Evolutionary conservation across 176 grass and related monocot genomes (phyloP).

Genomic region (Oryza meridionalis): DNA sequence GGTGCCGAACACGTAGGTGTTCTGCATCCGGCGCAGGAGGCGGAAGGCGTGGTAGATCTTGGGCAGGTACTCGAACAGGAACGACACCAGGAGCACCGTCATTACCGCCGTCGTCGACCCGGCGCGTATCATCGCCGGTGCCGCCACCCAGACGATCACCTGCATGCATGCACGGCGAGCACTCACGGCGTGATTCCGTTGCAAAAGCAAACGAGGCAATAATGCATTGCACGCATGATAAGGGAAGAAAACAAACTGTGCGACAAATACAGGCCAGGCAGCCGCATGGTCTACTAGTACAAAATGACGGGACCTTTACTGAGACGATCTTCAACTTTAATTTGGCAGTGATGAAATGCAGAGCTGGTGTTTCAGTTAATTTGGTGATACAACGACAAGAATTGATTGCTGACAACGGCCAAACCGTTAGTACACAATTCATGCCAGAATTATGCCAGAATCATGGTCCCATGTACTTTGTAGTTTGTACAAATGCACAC

Average conservation of each 20-base stretch:
- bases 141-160: slow-evolving; percentile 73
- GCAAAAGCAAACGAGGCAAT: not conserved
- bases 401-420: not conserved
- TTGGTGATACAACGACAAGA: not conserved
- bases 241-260: too few relatives aligned
- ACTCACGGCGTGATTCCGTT: too few relatives aligned
- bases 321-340: not conserved
- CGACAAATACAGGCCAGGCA: too few relatives aligned
- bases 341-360: slow-evolving; percentile 16
- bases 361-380: not conserved
- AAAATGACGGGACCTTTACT: not conserved
- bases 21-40: slow-evolving; percentile 71
- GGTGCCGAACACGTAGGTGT: slow-evolving; percentile 67
- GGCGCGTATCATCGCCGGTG: slow-evolving; percentile 66
- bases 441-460: too few relatives aligned
- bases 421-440: not conserved
- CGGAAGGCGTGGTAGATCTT: slow-evolving; percentile 82
- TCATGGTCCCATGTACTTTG: slow-evolving; percentile 24
- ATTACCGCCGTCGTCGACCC: slow-evolving; percentile 74
- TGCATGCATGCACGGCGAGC: not conserved
- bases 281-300: not conserved
- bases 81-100: slow-evolving; percentile 70
- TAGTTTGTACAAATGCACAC: not conserved
- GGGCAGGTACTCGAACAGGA: slow-evolving; percentile 80
- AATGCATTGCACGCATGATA: not conserved